phyloP scores from a whole-genome alignment of 2,329 filamentous ascomycete genomes.

The Fusarium fracticaudum region DNA sequence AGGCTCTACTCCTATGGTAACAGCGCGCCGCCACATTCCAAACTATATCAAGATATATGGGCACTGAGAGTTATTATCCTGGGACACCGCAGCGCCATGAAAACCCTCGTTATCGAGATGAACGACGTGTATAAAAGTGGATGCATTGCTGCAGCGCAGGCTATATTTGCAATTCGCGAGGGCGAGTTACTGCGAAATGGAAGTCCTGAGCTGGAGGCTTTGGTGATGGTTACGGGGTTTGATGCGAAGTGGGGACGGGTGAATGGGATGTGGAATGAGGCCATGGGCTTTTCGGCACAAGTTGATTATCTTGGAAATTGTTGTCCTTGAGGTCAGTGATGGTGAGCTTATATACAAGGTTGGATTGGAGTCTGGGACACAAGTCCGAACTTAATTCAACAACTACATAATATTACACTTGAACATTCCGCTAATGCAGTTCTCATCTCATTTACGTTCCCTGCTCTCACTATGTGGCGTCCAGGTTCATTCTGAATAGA shows the following conservation, averaged over 20 bases:
- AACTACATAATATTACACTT: rapidly evolving
- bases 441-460: rapidly evolving
- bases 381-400: rapidly evolving
- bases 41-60: neutral
- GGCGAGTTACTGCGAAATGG: neutral
- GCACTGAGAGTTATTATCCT: neutral
- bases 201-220: neutral
- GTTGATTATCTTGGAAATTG: neutral
- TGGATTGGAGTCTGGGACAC: rapidly evolving
- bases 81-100: neutral
- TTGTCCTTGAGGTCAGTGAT: neutral
- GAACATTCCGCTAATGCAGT: rapidly evolving
- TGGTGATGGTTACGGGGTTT: neutral
- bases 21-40: neutral
- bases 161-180: neutral
- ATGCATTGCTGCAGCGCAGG: neutral
- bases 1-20: neutral
- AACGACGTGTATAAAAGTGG: neutral
- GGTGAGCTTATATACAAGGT: rapidly evolving
- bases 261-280: neutral
- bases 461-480: rapidly evolving
- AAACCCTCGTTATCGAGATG: neutral
- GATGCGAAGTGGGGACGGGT: neutral
- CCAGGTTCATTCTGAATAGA: rapidly evolving
- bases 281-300: neutral